These are phyloP conservation scores for Mucor irregularis DNA, from an alignment of 371 early-diverging fungal species.

Conservation along the genomic window DNA sequence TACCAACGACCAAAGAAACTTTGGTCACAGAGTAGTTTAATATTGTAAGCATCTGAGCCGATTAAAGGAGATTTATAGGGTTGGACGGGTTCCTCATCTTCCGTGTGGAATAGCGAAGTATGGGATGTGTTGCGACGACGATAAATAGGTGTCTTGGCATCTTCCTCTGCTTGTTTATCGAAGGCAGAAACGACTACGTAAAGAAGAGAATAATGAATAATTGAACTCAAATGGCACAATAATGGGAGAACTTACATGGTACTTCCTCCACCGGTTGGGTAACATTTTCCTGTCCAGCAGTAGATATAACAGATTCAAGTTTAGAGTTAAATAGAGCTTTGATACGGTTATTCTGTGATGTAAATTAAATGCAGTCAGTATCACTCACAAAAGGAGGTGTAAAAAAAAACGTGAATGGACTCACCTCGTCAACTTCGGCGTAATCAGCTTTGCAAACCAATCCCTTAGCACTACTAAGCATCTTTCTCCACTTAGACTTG, in stretches of 20 bases:
- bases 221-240: too few species aligned
- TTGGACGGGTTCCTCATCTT: not conserved
- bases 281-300: too few species aligned
- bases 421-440: not conserved
- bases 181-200: too few species aligned
- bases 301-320: too few species aligned
- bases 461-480: not conserved
- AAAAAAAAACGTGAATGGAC: not conserved
- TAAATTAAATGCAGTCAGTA: too few species aligned
- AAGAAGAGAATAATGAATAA: too few species aligned
- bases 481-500: not conserved
- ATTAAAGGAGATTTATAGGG: slow-evolving; percentile 2
- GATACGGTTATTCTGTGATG: too few species aligned
- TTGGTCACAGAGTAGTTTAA: slow-evolving; percentile 10
- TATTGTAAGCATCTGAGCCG: slow-evolving; percentile 3
- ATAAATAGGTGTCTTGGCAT: not conserved
- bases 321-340: too few species aligned
- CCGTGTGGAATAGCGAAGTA: not conserved
- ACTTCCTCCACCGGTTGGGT: too few species aligned
- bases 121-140: not conserved
- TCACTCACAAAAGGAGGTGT: too few species aligned
- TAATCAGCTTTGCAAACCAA: not conserved
- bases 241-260: too few species aligned
- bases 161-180: not conserved
- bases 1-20: slow-evolving; percentile 9